Evolutionary conservation across 495 filamentous ascomycete species (phyloP).

Genomic region (Corynascus novoguineensis): DNA sequence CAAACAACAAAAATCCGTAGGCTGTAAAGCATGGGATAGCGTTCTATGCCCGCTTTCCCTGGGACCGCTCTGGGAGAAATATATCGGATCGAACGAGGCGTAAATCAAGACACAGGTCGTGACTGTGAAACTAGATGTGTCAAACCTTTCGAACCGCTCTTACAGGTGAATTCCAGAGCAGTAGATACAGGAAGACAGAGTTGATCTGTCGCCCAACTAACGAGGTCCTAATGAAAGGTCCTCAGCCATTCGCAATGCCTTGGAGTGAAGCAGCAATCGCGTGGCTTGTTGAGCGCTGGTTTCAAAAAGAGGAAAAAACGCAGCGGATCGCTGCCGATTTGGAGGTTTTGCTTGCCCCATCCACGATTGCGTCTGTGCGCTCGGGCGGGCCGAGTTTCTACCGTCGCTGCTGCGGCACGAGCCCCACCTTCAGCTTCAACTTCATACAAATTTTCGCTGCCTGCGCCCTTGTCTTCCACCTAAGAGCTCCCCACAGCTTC

Average conservation of each 20-base stretch:
- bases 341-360: conserved; percentile 2
- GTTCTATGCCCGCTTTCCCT: no score
- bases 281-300: conserved; percentile 49
- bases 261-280: conserved; percentile 34
- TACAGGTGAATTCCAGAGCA: conserved; percentile 81
- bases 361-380: conserved; percentile 14
- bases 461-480: conserved; percentile 16
- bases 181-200: conserved; percentile 84
- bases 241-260: conserved; percentile 38
- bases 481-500: conserved; percentile 23
- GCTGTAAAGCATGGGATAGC: no score
- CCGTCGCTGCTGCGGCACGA: conserved; percentile 6
- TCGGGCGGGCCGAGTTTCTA: conserved; percentile 19
- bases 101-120: not conserved
- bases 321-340: not conserved
- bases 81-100: not conserved
- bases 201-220: conserved; percentile 61
- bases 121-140: conserved; percentile 35
- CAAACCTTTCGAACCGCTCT: conserved; percentile 66
- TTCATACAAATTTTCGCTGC: conserved; percentile 33
- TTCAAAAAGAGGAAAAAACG: conserved; percentile 33
- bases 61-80: no score
- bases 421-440: conserved; percentile 20
- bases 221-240: conserved; percentile 70
- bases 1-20: no score